Conservation (phyloP, 768 basidiomycete species). For the Tulasnella sp. region DNA sequence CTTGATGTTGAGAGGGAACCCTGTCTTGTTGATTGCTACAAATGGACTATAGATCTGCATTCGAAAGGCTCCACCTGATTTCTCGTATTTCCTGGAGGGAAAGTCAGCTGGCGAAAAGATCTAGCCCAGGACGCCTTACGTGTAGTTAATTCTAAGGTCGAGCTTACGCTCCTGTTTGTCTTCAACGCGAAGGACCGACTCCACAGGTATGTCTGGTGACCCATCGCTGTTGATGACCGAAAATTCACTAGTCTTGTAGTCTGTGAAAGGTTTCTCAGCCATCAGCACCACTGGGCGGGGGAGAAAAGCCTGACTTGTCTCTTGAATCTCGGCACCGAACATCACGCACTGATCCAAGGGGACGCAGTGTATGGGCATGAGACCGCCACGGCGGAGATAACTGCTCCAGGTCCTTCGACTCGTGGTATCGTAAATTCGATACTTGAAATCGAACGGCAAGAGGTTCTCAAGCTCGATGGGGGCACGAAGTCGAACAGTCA, state of each 20-base stretch:
- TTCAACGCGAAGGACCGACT: constrained; percentile 68
- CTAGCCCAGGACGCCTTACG: constrained; percentile 57
- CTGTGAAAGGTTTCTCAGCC: constrained; percentile 47
- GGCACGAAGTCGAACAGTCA: constrained; percentile 83
- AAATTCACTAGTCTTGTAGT: constrained; percentile 92
- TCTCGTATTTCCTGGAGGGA: constrained; percentile 62
- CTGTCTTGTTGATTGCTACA: constrained; percentile 90
- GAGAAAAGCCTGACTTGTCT: constrained; percentile 64
- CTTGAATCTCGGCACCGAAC: constrained; percentile 84
- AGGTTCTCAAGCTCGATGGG: constrained; percentile 96
- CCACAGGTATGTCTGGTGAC: constrained; percentile 84
- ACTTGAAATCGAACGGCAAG: constrained; percentile 90
- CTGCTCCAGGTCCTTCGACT: constrained; percentile 93
- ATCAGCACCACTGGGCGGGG: background rate
- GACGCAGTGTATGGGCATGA: constrained; percentile 96
- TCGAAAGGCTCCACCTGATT: constrained; percentile 94
- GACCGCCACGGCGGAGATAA: constrained; percentile 88
- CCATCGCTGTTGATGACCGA: constrained; percentile 96
- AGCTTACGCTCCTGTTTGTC: constrained; percentile 78
- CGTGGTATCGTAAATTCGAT: constrained; percentile 96
- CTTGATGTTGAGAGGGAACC: constrained; percentile 74
- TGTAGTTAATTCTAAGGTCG: constrained; percentile 82
- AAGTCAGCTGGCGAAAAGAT: no score
- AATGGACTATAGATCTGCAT: constrained; percentile 94
- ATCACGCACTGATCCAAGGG: constrained; percentile 88